Base-by-base conservation (phyloP, 805 yeast species). In the Clavispora fructus region DNA sequence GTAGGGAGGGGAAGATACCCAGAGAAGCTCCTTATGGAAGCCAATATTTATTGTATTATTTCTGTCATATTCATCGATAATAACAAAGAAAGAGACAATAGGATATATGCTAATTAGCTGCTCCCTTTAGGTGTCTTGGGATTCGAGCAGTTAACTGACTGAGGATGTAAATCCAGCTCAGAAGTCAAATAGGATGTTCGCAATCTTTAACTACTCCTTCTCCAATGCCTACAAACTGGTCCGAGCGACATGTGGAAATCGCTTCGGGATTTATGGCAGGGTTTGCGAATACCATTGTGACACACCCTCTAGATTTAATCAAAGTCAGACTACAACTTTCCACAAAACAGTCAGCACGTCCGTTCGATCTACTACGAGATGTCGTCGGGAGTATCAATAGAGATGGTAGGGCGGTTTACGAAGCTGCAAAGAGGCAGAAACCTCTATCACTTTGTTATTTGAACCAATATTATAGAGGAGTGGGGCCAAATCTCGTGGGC, bases 231-330 rank as follows among this genome's bases (percentile, higher is more conserved):
- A 16, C 23, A 30, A 13, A 17, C 8, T 41, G 37, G 43, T 19
- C 27, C n/a, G 16, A 35, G 37, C 52, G 71, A n/a, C 70, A 69
- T 41, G 66, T 74, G 35, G 94, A 90, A 58, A 59, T 80, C 0
- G 60, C 82, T 1, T 74, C 94, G 0, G 97, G 97, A 0, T 63
- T 91, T 6, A 60, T 80, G 1, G 95, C 97, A 0, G 99, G 99
- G 0, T 75, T 83, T 33, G 63, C 79, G 11, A 83, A 97, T 7
- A 91, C 98, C 1, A 54, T 86, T 1, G 69, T 85, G 1, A 83
- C 92, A 28, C 99, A 94, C 61, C 99, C 99, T 1, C 65, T 94
- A 40, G 99, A 94, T 63, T 71, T 94, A 43, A 67, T 91, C 48
- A 94, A 94, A 65, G 75, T 89, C 7, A 69, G 97, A 45, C 68